Conservation (phyloP, 192 early-diverging fungal species). For the Backusella mclennaniae region DNA sequence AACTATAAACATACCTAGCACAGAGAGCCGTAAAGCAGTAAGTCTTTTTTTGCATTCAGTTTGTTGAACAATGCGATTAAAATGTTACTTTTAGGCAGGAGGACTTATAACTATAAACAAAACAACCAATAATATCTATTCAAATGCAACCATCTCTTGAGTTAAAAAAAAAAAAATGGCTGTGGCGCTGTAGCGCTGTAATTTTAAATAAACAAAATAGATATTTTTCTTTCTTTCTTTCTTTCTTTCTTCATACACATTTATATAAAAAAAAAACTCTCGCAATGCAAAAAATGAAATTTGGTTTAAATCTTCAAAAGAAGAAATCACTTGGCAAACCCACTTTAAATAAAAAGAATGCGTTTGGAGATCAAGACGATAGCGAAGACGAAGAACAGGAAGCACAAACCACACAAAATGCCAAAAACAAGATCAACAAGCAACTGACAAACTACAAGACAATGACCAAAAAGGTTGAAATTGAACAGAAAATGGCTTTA, state of each 20-base stretch:
- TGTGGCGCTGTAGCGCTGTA: too few species aligned
- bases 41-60: not conserved
- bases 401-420: constrained; percentile 1
- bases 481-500: constrained; percentile 60
- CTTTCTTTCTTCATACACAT: not conserved
- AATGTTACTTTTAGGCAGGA: not conserved
- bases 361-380: not conserved
- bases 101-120: constrained; percentile 1
- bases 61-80: not conserved
- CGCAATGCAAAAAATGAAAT: constrained; percentile 14
- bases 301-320: constrained; percentile 19
- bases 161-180: too few species aligned
- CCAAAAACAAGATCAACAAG: constrained; percentile 18
- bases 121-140: constrained; percentile 1
- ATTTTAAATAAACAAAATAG: not conserved
- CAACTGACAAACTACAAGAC: constrained; percentile 12
- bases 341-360: not conserved
- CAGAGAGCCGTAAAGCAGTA: not conserved
- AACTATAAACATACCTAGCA: not conserved
- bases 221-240: not conserved
- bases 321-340: not conserved
- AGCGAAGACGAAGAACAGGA: constrained; percentile 11
- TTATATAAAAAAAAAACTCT: not conserved
- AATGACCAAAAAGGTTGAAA: constrained; percentile 35
- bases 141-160: not conserved